Evolutionary conservation across 192 early-diverging fungal species (phyloP).

Genomic region (Mortierella hygrophila): DNA sequence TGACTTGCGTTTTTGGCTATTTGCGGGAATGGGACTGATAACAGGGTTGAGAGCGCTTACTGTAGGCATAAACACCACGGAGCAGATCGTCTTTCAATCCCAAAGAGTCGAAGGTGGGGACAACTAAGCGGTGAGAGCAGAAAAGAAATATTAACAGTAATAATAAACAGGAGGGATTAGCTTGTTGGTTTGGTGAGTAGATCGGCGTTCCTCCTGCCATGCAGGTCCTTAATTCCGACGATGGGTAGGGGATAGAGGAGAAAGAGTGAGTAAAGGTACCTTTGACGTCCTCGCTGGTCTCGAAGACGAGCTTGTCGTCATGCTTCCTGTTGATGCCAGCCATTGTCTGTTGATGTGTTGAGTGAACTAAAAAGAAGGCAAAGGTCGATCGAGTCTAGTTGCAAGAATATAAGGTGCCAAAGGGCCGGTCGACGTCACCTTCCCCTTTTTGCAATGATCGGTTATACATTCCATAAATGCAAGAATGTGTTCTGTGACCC

Average conservation of each 20-base stretch:
- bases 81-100: conserved; percentile 97
- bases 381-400: not conserved
- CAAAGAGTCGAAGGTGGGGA: conserved; percentile 94
- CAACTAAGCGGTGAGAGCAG: conserved; percentile 38
- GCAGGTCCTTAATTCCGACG: not conserved
- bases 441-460: not conserved
- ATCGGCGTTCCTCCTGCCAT: not conserved
- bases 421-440: not conserved
- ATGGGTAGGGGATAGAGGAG: not conserved
- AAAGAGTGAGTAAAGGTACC: conserved; percentile 26
- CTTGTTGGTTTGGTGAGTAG: not conserved
- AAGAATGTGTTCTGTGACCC: not conserved
- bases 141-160: not conserved
- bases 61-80: conserved; percentile 98
- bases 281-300: conserved; percentile 91
- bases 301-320: conserved; percentile 75
- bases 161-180: conserved; percentile 1
- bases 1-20: not conserved
- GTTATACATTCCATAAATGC: not conserved
- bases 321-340: conserved; percentile 56
- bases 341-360: conserved; percentile 21
- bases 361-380: not conserved
- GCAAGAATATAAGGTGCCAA: no score
- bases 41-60: conserved; percentile 46
- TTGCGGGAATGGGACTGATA: not conserved